Base-by-base conservation (phyloP, 176 grass and related monocot genomes). In the Melocanna baccifera region DNA sequence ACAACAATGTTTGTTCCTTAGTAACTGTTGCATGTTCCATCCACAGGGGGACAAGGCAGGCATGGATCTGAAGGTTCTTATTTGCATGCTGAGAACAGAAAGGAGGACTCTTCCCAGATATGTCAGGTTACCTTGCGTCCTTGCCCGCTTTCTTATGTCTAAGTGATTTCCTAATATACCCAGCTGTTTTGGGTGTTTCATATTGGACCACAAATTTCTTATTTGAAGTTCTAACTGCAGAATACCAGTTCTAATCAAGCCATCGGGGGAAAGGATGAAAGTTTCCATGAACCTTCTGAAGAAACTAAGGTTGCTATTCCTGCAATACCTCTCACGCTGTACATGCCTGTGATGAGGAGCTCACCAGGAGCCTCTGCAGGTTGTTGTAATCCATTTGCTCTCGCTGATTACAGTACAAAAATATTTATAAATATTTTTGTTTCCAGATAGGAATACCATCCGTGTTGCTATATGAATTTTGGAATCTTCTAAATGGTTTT, bases 291-390 rank as follows among this genome's bases (percentile, higher is more conserved):
- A 30, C 57, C 62, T 71, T 79, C 82, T 82, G 74, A 86, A 69
- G 61, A 81, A 86, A 63, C 80, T 56, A 30, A 46, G 34, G 84
- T 86, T 73, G 85, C 85, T 86, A 83, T 90, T 87, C 82, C 88
- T 86, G 91, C 91, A 0, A 81, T 90, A 73, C 88, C 91, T 45
- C 82, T 93, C 63, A 82, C 86, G 1, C 22, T 93, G 5, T 80
- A 75, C 80, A 93, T 90, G 91, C 91, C 88, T 86, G 55, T 86
- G 52, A 19, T 19, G 6, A 86, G 56, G 80, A 83, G 69, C 76
- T 58, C 73, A 51, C 78, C 52, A 29, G 78, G 72, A 88, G 41
- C 47, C 76, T 90, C 67, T 42, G 8, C 91, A 90, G 88, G 91
- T 93, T 84, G 25, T n/a, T 80, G 39, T 43, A 41, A 71, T 73